A percentile compares a stretch with the other conserved stretches of the same genome.
Conservation (phyloP, 2,329 filamentous ascomycete species). For the Aspergillaceae sp. region DNA sequence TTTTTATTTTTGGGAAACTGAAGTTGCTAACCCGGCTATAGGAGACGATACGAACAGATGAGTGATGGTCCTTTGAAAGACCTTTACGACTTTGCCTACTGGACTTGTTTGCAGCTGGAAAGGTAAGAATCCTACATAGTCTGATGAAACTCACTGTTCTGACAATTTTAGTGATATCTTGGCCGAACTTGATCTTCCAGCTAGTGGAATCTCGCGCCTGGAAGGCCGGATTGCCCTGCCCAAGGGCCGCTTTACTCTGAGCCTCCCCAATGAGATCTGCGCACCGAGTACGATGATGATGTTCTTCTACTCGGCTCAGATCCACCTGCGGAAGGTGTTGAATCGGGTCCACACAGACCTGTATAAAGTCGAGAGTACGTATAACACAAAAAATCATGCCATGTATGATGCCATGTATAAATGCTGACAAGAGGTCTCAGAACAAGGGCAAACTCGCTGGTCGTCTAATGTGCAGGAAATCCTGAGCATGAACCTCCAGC, state of each 20-base stretch:
- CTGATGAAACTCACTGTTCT: background rate
- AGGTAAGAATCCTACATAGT: constrained; percentile 45
- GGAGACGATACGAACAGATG: constrained; percentile 27
- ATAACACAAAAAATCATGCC: background rate
- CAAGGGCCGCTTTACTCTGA: constrained; percentile 27
- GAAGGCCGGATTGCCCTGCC: constrained; percentile 41
- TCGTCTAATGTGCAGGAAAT: constrained; percentile 33
- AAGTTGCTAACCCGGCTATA: constrained; percentile 8
- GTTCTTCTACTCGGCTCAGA: constrained; percentile 54
- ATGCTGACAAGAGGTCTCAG: constrained; percentile 1
- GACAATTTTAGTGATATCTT: constrained; percentile 63
- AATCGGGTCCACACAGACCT: constrained; percentile 49
- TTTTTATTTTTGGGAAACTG: too few species aligned
- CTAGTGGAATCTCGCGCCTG: constrained; percentile 51
- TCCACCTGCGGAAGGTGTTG: constrained; percentile 50
- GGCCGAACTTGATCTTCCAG: constrained; percentile 66
- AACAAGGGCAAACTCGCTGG: constrained; percentile 27
- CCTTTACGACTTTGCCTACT: constrained; percentile 68
- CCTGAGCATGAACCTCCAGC: constrained; percentile 41
- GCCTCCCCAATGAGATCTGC: constrained; percentile 23
- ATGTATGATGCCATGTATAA: background rate
- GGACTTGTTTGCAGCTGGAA: constrained; percentile 89
- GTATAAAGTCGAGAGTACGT: constrained; percentile 38
- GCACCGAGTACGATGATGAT: constrained; percentile 38
- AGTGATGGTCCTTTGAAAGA: constrained; percentile 42